Conservation (phyloP, 345 rosid species). For the Lepidium sativum region DNA sequence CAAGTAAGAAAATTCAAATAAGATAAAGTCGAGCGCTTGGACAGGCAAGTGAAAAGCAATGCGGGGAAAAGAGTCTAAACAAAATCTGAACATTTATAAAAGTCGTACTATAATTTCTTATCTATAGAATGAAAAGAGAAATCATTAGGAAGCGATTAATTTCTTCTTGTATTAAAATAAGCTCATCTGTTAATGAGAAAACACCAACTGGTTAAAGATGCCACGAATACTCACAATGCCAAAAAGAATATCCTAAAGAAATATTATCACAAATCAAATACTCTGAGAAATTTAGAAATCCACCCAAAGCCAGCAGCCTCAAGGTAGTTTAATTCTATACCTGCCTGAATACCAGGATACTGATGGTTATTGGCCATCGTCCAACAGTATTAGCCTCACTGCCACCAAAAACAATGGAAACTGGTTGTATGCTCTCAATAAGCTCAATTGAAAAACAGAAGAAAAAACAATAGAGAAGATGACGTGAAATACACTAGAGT, state of each 20-base stretch:
- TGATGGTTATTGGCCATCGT: constrained; percentile 74
- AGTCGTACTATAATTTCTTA: neutral
- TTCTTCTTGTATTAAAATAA: neutral
- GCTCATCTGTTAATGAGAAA: neutral
- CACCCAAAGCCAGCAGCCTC: constrained; percentile 2
- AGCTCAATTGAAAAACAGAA: neutral
- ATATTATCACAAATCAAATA: neutral
- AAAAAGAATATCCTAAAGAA: neutral
- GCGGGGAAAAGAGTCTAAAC: neutral
- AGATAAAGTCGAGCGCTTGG: too few species aligned
- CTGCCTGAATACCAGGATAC: constrained; percentile 64
- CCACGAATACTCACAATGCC: neutral
- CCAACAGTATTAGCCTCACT: constrained; percentile 20
- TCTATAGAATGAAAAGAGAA: neutral
- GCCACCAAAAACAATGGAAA: constrained; percentile 6
- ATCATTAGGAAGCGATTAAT: neutral
- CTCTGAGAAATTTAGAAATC: neutral
- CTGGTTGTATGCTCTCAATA: neutral
- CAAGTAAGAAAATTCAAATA: too few species aligned
- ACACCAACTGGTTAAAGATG: neutral
- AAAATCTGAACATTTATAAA: neutral
- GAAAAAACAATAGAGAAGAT: neutral
- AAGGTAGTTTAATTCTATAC: neutral
- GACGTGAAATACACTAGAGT: too few species aligned
- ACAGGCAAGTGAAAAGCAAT: neutral